A percentile compares a stretch with the other conserved stretches of the same genome.
These are phyloP conservation scores for Dichomitus squalens DNA, from an alignment of 1,284 basidiomycete genomes.

Conservation along the genomic window DNA sequence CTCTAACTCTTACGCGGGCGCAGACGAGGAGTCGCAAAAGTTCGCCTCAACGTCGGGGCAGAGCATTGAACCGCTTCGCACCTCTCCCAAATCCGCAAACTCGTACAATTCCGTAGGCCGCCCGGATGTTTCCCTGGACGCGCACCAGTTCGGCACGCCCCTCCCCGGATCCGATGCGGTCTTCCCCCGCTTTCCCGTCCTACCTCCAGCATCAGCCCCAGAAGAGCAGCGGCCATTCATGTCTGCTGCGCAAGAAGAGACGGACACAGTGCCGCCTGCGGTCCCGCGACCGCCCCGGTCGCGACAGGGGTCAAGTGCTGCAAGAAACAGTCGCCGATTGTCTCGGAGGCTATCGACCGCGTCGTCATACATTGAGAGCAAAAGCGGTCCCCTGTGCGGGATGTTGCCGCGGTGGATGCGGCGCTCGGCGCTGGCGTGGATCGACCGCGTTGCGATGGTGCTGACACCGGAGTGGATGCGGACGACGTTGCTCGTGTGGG, in stretches of 20 bases:
- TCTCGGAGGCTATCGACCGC: slow-evolving; percentile 21
- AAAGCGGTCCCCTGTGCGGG: slow-evolving; percentile 39
- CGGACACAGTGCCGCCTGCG: not conserved
- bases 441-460: slow-evolving; percentile 74
- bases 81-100: slow-evolving; percentile 21
- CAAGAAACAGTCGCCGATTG: slow-evolving; percentile 3
- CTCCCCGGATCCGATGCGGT: slow-evolving; percentile 1
- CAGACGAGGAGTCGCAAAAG: not conserved
- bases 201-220: not conserved
- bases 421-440: slow-evolving; percentile 65
- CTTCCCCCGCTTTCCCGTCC: not conserved
- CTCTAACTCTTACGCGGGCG: not conserved
- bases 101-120: slow-evolving; percentile 45
- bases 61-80: slow-evolving; percentile 22
- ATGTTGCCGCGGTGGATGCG: slow-evolving; percentile 47
- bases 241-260: not conserved
- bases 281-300: slow-evolving; percentile 5
- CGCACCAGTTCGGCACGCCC: slow-evolving; percentile 38
- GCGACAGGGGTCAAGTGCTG: slow-evolving; percentile 1
- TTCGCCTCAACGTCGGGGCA: slow-evolving; percentile 1
- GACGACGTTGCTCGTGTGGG: slow-evolving; percentile 87
- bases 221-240: not conserved
- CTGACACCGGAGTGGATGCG: slow-evolving; percentile 81
- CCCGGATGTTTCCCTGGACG: slow-evolving; percentile 40
- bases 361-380: slow-evolving; percentile 45